phyloP scores from a whole-genome alignment of 1,284 basidiomycete genomes.

The Ustilago hordei region DNA sequence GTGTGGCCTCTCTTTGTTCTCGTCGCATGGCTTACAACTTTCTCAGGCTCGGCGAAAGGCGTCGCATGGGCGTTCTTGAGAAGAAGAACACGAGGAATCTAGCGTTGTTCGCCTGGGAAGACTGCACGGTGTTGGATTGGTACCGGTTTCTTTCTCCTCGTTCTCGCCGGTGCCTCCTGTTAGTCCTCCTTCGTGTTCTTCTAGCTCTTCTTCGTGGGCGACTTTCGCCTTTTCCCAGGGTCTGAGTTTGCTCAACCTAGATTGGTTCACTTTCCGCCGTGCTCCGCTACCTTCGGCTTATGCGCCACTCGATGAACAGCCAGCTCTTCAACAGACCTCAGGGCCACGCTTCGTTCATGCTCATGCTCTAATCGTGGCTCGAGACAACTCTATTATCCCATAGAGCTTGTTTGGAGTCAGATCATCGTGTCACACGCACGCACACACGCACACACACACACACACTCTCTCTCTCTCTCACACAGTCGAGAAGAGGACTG shows the following conservation, averaged over 20 bases:
- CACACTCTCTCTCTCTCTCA: no score
- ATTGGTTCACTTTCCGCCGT: not conserved
- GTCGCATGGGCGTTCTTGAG: constrained; percentile 22
- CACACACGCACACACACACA: no score
- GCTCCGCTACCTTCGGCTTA: not conserved
- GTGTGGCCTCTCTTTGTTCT: not conserved
- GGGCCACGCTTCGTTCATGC: constrained; percentile 1
- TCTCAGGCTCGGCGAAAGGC: constrained; percentile 17
- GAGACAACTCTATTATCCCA: constrained; percentile 1
- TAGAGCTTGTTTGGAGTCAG: constrained; percentile 5
- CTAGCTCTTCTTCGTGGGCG: not conserved
- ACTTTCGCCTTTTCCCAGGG: not conserved
- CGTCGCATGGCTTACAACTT: constrained; percentile 15
- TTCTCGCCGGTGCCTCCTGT: not conserved
- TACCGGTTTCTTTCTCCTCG: not conserved
- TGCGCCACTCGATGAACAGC: constrained; percentile 3
- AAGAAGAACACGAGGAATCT: constrained; percentile 2
- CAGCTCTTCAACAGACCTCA: not conserved
- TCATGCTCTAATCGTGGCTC: constrained; percentile 1
- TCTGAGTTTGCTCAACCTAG: constrained; percentile 1
- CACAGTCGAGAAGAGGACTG: not conserved
- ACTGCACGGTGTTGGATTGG: not conserved
- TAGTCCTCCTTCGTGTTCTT: not conserved
- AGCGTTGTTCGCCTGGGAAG: not conserved
- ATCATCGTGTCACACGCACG: not conserved